Base-by-base conservation (phyloP, 768 basidiomycete genomes). In the Infundibulicybe gibba region DNA sequence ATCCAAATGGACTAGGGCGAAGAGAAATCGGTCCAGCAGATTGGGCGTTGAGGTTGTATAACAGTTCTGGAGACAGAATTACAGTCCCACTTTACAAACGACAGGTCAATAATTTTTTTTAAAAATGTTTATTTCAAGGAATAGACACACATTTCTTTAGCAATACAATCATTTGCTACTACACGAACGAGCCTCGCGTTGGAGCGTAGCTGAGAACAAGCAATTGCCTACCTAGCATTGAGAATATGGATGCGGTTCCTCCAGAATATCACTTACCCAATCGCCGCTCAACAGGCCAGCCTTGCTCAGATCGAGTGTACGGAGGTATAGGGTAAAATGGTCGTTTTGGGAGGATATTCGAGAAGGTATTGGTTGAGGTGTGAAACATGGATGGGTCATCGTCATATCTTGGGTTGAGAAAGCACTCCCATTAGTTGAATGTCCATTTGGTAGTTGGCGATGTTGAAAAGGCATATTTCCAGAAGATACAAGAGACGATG, bases 201-300 rank as follows among this genome's bases (percentile, higher is more conserved):
- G 61, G 59, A 25, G 65, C 62, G 14, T 62, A 54, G 14, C 54
- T 25, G 47, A n/a, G 69, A 58, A 19, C 69, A 67, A 16, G 72
- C 71, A 44, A 88, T 58, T 40, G 74, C 80, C 87, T 88, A 49
- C 25, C 25, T 12, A 49, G n/a, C 17, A 17, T 17, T 38, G 47
- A 57, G 40, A 53, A 41, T 52, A 10, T 48, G 19, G 17, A 8
- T 14, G 41, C 48, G 30, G 12, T 16, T 51, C 30, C 40, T 6
- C 15, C 33, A 41, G 43, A 31, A 13, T 20, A 48, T 19, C 15
- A 53, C 66, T 43, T 62, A 87, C 90, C 91, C 90, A 93, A 57
- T 91, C 90, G 30, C 84, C 84, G 51, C 79, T 77, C 42, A 89
- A 69, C 5, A 84, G 60, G 12, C 90, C 89, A 35, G 88, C 65